Percentiles rank a stretch among this genome's conserved stretches.
Conservation (phyloP, 1,139 yeast genomes). For the Hemisphaericaspora xylofermentans region DNA sequence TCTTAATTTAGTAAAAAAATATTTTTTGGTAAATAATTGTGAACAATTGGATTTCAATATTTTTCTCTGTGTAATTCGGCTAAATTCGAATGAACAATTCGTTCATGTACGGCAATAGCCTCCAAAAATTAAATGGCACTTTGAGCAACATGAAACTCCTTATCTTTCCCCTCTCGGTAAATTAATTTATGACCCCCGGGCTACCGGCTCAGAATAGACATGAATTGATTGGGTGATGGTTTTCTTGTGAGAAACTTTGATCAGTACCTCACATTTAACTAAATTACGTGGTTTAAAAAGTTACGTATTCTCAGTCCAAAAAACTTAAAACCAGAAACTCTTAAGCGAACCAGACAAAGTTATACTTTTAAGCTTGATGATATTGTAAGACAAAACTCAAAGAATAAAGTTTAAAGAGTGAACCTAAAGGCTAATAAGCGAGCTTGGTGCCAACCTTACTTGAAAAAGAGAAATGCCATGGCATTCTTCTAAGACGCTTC, state of each 20-base stretch:
- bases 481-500: no score
- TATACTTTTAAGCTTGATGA: not conserved
- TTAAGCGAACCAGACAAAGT: not conserved
- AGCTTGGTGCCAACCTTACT: not conserved
- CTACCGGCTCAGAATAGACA: not conserved
- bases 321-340: no score
- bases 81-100: not conserved
- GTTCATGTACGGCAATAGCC: not conserved
- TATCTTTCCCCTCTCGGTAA: not conserved
- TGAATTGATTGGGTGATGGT: no score
- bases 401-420: not conserved
- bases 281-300: no score
- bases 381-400: not conserved
- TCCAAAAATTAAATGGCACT: not conserved
- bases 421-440: not conserved
- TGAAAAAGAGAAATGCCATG: no score
- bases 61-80: slow-evolving; percentile 1
- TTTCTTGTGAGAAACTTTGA: no score
- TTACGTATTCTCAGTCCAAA: no score
- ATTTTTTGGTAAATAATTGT: not conserved
- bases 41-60: not conserved
- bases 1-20: no score
- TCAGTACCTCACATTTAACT: no score
- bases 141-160: not conserved
- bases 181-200: not conserved